Base-by-base conservation (phyloP, 352 stramenopile species). In the Globisporangium takayamanum region DNA sequence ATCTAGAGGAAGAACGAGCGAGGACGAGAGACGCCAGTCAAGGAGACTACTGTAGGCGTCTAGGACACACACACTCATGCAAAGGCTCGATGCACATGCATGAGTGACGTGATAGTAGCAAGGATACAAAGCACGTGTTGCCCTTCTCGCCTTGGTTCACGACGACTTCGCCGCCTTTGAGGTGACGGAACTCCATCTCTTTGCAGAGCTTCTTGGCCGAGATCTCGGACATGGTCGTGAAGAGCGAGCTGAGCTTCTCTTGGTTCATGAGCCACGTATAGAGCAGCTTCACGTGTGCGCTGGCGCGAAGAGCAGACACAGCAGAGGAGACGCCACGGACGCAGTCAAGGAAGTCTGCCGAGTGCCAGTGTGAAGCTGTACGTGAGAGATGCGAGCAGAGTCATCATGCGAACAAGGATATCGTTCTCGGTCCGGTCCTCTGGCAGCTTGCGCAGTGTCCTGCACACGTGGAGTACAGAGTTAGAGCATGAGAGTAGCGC, bases 211-310 rank as follows among this genome's bases (percentile, higher is more conserved):
- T 94, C 63, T 92, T 91, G 42, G 80, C 80, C 22, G 83, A 88
- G 12, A 88, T 73, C 62, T 94, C 84, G 8, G 81, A 88, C 84
- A 94, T 92, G 47, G 84, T 91, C 58, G 82, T 89, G 57, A 93
- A 90, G 14, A 94, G 72, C 14, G 84, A 87, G 57, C 82, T 94
- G 37, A 94, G 78, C 57, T 94, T 93, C 48, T 94, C 84, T 55
- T 94, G 80, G 58, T 82, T 85, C 84, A 94, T 94, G 44, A 92
- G 73, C 84, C 84, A 94, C 65, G 67, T 67, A 57, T 91, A 94
- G 53, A 94, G 57, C 57, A 89, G 64, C 63, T 86, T 88, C 44
- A 54, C 30, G 78, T 72, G 59, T 82, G 70, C 74, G 37, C 54
- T 62, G 12, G 20, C 15, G 10, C 15, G 16, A n/a, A 10, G 2